phyloP scores from a whole-genome alignment of 805 yeast species.

The Zygosaccharomyces rouxii region DNA sequence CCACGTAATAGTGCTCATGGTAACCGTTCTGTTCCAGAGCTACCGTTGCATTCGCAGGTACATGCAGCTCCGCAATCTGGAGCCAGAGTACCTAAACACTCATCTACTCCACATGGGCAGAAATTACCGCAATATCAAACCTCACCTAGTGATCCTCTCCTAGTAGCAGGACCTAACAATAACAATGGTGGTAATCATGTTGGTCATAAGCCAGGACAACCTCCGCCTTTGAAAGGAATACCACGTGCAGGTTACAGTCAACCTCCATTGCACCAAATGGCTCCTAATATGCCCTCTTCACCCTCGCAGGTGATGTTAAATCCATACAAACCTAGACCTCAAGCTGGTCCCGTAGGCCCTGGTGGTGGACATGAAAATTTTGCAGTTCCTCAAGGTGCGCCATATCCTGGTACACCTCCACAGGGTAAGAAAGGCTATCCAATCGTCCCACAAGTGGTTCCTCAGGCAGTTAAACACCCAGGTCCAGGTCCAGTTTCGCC shows the following conservation, averaged over 20 bases:
- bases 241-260: constrained; percentile 9
- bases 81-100: neutral
- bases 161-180: neutral
- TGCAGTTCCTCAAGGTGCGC: neutral
- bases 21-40: neutral
- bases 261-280: constrained; percentile 5
- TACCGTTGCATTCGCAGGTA: neutral
- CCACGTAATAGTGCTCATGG: neutral
- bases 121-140: neutral
- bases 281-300: neutral
- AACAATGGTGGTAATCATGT: neutral
- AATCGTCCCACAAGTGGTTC: neutral
- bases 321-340: constrained; percentile 1
- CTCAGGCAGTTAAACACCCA: neutral
- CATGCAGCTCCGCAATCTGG: neutral
- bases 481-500: neutral
- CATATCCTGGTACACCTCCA: neutral
- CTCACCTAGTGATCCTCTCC: constrained; percentile 2
- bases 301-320: constrained; percentile 1
- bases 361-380: neutral
- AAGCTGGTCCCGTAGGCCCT: neutral
- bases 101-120: neutral
- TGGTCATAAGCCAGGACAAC: neutral
- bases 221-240: constrained; percentile 2
- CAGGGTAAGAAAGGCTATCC: neutral